Conservation (phyloP, 306 rosid species). For the Purshia tridentata region DNA sequence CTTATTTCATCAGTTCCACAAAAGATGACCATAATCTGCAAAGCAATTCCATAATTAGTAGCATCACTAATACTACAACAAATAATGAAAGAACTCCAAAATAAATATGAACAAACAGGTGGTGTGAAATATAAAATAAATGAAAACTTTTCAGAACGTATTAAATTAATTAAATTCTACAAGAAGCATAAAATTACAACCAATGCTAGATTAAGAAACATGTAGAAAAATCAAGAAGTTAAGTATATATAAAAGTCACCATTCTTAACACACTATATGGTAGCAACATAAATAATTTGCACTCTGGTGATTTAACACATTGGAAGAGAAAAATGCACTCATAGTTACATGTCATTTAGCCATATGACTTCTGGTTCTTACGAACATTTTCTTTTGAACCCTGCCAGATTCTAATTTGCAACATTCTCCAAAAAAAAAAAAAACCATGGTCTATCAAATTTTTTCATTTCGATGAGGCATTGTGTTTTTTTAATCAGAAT, state of each 20-base stretch:
- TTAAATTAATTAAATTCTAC: too few species aligned
- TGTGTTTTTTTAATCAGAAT: neutral
- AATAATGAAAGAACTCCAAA: neutral
- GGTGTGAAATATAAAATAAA: neutral
- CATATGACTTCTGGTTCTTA: neutral
- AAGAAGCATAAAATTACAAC: neutral
- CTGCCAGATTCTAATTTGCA: neutral
- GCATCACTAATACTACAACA: neutral
- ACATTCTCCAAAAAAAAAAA: neutral
- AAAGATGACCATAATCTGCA: conserved; percentile 46
- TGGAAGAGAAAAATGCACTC: neutral
- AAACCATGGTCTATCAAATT: neutral
- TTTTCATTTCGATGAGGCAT: neutral
- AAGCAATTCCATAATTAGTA: neutral
- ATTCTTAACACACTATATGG: neutral
- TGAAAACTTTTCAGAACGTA: too few species aligned
- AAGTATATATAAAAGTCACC: too few species aligned
- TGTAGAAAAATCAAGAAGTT: neutral
- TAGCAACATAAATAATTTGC: neutral
- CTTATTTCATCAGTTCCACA: conserved; percentile 37
- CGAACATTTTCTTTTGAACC: neutral
- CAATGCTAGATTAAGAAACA: neutral
- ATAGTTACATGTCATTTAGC: neutral
- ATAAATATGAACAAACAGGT: neutral
- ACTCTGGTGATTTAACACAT: neutral